Evolutionary conservation across 331 rosid species (phyloP).

Genomic region (Rosa hybrid): DNA sequence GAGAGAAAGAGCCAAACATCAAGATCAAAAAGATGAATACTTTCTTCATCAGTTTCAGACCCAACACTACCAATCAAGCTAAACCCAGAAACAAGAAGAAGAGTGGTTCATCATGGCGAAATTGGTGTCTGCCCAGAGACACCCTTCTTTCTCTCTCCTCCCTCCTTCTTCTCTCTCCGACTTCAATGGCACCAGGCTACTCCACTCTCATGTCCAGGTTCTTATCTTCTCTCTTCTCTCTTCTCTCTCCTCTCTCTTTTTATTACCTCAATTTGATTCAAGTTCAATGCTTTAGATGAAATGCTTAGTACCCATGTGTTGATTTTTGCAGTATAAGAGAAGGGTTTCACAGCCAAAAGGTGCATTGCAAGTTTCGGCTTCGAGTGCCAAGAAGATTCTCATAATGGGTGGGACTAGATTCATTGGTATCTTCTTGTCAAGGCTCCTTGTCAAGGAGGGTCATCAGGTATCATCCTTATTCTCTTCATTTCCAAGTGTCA

Average conservation of each 20-base stretch:
- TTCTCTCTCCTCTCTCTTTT: constrained; percentile 14
- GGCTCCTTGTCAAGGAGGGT: constrained; percentile 89
- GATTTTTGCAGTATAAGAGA: constrained; percentile 54
- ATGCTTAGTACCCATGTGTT: not conserved
- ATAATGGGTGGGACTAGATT: constrained; percentile 97
- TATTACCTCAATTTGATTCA: not conserved
- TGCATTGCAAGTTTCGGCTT: constrained; percentile 64
- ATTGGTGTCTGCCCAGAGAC: constrained; percentile 56
- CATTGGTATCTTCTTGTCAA: constrained; percentile 88
- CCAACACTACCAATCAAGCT: constrained; percentile 8
- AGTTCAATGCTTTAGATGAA: not conserved
- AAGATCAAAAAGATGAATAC: constrained; percentile 9
- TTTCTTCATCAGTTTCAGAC: constrained; percentile 15
- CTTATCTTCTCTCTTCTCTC: not conserved
- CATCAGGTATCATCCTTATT: constrained; percentile 58
- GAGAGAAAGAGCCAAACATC: constrained; percentile 31
- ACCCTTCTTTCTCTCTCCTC: constrained; percentile 65
- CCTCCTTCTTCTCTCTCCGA: constrained; percentile 93
- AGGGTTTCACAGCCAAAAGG: constrained; percentile 61
- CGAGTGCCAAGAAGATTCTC: constrained; percentile 80
- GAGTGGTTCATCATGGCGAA: constrained; percentile 56
- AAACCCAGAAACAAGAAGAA: not conserved
- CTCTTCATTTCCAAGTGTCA: not conserved
- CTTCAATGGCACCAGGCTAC: constrained; percentile 76
- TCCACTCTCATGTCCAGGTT: constrained; percentile 77